Base-by-base conservation (phyloP, 2,329 filamentous ascomycete species). In the Penicillium sp. region DNA sequence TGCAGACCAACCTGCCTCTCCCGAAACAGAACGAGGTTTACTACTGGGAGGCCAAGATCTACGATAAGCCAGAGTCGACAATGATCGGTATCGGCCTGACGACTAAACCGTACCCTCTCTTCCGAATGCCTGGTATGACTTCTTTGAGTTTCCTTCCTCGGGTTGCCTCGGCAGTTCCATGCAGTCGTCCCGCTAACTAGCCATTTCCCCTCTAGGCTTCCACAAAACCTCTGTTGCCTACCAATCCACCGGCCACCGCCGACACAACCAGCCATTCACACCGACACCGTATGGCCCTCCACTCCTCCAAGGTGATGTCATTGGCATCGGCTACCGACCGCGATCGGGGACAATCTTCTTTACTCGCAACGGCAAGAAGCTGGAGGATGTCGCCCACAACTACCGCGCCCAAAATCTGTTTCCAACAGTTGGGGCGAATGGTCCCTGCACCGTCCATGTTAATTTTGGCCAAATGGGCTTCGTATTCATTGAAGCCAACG, bases 11-110 rank as follows among this genome's bases (percentile, higher is more conserved):
- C 73, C 80, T 99, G 44, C 95, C 95, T 0, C 92, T 99, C 8
- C 95, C 95, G 15, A 99, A 99, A 75, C 95, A 99, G 75, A 99
- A 99, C 74, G 95, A 99, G 74, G 94, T 98, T 12, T 99, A 99
- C 78, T 99, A 99, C 79, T 99, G 95, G 95, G 95, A 99, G 78
- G 91, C 93, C 59, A 99, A 99, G 83, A 90, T 99, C 57, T 99
- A 96, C 80, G 95, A 99, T 65, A 98, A 98, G 80, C 93, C 95
- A 4, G 95, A 98, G 66, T 88, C 82, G 62, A 96, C 92, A 0
- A 81, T 92, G 68, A 85, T 99, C 65, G 93, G 91, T 74, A 93
- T 99, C 70, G 95, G 95, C 68, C 91, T 99, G 84, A 91, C 91
- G 50, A 99, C 95, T 22, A 99, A 99, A 75, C 95, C 95, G 8